Evolutionary conservation across 148 eudicot species (phyloP).

Genomic region (Simmondsia chinensis): DNA sequence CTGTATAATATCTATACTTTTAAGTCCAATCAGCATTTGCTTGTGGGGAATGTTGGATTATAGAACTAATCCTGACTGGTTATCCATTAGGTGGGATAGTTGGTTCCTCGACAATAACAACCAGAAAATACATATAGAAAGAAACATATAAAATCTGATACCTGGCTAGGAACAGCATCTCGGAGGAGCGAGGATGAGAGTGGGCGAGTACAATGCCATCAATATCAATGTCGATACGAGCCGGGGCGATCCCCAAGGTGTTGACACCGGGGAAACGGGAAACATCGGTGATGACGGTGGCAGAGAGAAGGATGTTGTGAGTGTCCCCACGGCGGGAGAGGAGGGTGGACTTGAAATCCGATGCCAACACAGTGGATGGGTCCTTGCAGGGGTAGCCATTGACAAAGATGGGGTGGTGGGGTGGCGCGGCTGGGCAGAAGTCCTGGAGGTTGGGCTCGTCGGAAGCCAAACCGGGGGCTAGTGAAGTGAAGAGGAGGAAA

Average conservation of each 20-base stretch:
- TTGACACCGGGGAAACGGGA: constrained; percentile 65
- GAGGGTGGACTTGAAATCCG: constrained; percentile 55
- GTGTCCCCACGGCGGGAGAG: constrained; percentile 45
- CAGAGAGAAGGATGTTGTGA: constrained; percentile 35
- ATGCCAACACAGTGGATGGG: constrained; percentile 43
- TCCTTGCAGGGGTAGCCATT: constrained; percentile 80
- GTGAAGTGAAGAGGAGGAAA: constrained; percentile 7
- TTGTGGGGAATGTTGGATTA: too few species aligned
- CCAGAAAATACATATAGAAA: too few species aligned
- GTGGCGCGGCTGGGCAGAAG: constrained; percentile 49
- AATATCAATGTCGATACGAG: constrained; percentile 59
- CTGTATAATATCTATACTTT: too few species aligned
- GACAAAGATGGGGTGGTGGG: constrained; percentile 29
- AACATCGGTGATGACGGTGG: constrained; percentile 43
- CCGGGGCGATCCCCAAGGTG: constrained; percentile 68
- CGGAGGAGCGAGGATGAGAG: constrained; percentile 82
- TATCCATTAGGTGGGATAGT: too few species aligned
- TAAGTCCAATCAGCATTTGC: too few species aligned
- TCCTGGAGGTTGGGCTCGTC: constrained; percentile 63
- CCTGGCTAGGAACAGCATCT: constrained; percentile 54
- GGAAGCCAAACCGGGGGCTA: too few species aligned
- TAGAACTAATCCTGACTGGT: too few species aligned
- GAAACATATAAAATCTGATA: too few species aligned
- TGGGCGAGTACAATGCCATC: constrained; percentile 73
- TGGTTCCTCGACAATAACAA: too few species aligned